Evolutionary conservation across 345 rosid species (phyloP), one percentile per base, ranked within the genome.

Genomic region (Pseudoturritis turrita): DNA sequence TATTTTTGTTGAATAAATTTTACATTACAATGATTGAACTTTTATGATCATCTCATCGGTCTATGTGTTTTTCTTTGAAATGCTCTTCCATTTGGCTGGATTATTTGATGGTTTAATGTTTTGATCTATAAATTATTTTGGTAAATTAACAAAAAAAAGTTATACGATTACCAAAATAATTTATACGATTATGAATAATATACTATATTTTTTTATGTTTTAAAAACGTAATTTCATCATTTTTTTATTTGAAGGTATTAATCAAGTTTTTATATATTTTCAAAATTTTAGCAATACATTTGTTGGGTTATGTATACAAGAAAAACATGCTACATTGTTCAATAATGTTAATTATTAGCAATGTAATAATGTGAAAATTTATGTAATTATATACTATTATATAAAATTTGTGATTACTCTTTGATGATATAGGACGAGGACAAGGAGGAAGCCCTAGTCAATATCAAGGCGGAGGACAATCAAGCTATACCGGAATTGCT

Each of bases 381-480:
- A n/a, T n/a, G n/a, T n/a, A n/a, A n/a, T n/a, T n/a, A n/a, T n/a
- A n/a, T n/a, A n/a, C n/a, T n/a, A n/a, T n/a, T n/a, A n/a, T n/a
- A n/a, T n/a, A n/a, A n/a, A n/a, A n/a, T n/a, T n/a, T 39, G 44
- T 17, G 37, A 45, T 65, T 23, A 53, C 50, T 36, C 45, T 55
- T 19, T 60, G 68, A 68, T 58, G 65, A 57, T 52, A 50, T 63
- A 89, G 98, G 92, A 62, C 71, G 91, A 84, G 80, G 62, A 14
- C 98, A 89, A 78, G 85, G 85, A 65, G 83, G 88, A 67, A 79
- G 66, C 76, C 84, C 82, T 55, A 57, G 54, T 40, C 71, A 62
- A 13, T 82, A 81, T 68, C 89, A 81, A 62, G 88, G 83, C 59
- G 88, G 83, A 65, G 86, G 81, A 26, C 73, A 74, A 28, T 73